Evolutionary conservation across 257 asterid genomes (phyloP).

Genomic region (Orobanche coerulescens): DNA sequence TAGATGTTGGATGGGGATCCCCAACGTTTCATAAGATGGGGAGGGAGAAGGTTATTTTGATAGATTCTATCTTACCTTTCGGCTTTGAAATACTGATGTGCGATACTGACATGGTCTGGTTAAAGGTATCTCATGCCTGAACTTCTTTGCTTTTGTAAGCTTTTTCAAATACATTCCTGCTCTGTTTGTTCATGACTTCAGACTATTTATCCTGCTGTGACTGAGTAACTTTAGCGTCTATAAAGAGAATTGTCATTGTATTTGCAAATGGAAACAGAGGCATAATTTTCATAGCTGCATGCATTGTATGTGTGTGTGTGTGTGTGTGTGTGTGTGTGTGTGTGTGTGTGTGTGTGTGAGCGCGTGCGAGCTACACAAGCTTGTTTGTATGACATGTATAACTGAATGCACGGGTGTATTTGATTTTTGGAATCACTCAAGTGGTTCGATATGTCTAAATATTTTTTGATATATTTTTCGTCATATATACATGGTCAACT

Average conservation of each 20-base stretch:
- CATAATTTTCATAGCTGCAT: background rate
- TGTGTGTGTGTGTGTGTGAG: no score
- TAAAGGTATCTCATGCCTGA: conserved; percentile 60
- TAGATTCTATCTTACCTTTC: conserved; percentile 71
- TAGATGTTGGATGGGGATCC: conserved; percentile 97
- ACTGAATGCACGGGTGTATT: background rate
- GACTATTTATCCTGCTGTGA: background rate
- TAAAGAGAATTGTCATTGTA: background rate
- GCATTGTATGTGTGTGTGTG: background rate
- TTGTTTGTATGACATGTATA: background rate
- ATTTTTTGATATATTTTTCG: background rate
- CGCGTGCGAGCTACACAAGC: no score
- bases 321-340: background rate
- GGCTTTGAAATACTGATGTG: conserved; percentile 96
- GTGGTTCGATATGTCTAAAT: conserved; percentile 2
- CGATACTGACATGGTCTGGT: conserved; percentile 99
- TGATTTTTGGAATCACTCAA: conserved; percentile 1
- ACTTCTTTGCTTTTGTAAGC: background rate
- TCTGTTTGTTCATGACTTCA: conserved; percentile 10
- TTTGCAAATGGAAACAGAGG: conserved; percentile 8
- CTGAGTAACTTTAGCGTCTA: background rate
- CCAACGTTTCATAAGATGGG: conserved; percentile 96
- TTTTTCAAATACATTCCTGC: background rate
- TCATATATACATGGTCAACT: background rate
- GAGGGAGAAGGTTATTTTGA: conserved; percentile 82